Evolutionary conservation across 805 yeast species (phyloP).

Genomic region (Lipomyces lipofer): DNA sequence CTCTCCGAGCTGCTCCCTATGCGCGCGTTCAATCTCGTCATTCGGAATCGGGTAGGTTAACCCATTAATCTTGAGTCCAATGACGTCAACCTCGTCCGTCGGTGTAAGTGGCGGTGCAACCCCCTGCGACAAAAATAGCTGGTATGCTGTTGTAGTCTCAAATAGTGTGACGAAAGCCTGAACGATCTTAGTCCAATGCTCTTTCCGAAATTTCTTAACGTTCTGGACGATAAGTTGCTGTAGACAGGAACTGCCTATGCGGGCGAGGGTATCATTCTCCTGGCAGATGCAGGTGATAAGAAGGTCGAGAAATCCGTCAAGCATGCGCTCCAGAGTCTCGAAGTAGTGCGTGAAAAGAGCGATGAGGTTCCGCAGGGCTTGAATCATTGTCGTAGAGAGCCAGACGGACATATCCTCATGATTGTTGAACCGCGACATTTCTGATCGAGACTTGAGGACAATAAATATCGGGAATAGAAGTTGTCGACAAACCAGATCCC

Average conservation of each 20-base stretch:
- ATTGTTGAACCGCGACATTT: conserved; percentile 60
- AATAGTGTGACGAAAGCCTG: conserved; percentile 68
- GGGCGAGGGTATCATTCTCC: conserved; percentile 93
- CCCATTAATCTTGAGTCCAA: conserved; percentile 26
- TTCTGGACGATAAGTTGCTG: conserved; percentile 79
- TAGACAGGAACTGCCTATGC: conserved; percentile 89
- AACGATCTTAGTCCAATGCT: conserved; percentile 76
- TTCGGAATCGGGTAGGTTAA: conserved; percentile 6
- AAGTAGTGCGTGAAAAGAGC: conserved; percentile 81
- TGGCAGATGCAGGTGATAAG: conserved; percentile 89
- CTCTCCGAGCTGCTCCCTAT: conserved; percentile 26
- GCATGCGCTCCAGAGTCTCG: conserved; percentile 67
- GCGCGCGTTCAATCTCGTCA: conserved; percentile 22
- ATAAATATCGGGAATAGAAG: conserved; percentile 88
- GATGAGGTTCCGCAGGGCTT: conserved; percentile 87
- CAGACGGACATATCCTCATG: conserved; percentile 91
- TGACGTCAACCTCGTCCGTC: conserved; percentile 19
- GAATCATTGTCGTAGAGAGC: conserved; percentile 94
- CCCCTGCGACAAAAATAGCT: conserved; percentile 55
- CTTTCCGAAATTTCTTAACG: conserved; percentile 56
- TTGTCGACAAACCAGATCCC: conserved; percentile 79
- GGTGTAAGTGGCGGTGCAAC: conserved; percentile 46
- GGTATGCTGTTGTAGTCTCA: conserved; percentile 80
- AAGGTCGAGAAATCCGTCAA: conserved; percentile 76
- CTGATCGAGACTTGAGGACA: conserved; percentile 74